Evolutionary conservation across 1,284 basidiomycete genomes (phyloP).

Genomic region (Marasmius fiardii): DNA sequence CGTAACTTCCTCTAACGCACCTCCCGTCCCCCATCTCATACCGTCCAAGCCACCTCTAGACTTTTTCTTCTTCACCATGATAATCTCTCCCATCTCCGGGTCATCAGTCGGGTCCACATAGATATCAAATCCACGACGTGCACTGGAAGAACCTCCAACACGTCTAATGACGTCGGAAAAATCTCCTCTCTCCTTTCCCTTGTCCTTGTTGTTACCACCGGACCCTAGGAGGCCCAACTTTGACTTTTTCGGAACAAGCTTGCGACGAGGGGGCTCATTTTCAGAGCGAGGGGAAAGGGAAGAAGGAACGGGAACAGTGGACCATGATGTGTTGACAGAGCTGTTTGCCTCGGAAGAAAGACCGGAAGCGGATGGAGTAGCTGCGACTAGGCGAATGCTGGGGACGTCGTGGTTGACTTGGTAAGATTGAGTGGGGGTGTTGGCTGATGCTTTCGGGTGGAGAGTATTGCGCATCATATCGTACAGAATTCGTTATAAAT

Average conservation of each 20-base stretch:
- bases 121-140: conserved; percentile 60
- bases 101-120: conserved; percentile 68
- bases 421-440: conserved; percentile 18
- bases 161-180: conserved; percentile 61
- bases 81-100: conserved; percentile 62
- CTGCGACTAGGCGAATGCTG: conserved; percentile 60
- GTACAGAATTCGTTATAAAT: conserved; percentile 13
- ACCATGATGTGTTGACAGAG: conserved; percentile 31
- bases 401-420: conserved; percentile 16
- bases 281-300: conserved; percentile 20
- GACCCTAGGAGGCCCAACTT: conserved; percentile 55
- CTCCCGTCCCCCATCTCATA: conserved; percentile 53
- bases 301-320: conserved; percentile 24
- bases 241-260: conserved; percentile 73
- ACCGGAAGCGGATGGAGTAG: conserved; percentile 56
- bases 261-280: conserved; percentile 36
- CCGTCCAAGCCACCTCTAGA: conserved; percentile 59
- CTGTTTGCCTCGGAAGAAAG: conserved; percentile 33
- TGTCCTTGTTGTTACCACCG: conserved; percentile 25
- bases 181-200: conserved; percentile 41
- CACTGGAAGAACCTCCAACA: conserved; percentile 40
- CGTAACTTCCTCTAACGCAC: conserved; percentile 51
- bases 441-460: conserved; percentile 26
- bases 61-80: conserved; percentile 79
- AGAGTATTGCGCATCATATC: conserved; percentile 30